phyloP scores from a whole-genome alignment of 106 monocot genomes.

The Dioscorea alata region DNA sequence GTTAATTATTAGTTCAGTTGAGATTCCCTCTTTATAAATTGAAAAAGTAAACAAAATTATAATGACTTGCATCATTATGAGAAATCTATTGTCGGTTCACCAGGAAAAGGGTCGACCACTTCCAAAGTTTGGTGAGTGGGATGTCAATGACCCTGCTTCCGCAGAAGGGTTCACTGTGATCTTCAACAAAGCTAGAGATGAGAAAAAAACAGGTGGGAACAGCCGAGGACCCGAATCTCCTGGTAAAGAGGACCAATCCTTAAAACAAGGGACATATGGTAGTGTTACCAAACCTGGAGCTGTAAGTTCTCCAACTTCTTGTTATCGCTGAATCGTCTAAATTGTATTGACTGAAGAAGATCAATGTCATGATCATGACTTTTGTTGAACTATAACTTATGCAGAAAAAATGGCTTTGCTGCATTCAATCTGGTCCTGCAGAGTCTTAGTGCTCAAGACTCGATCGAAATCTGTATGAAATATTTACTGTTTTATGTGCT shows the following conservation, averaged over 20 bases:
- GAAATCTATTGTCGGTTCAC: neutral
- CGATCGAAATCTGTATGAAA: neutral
- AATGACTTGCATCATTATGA: neutral
- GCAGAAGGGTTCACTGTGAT: slow-evolving; percentile 65
- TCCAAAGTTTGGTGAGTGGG: slow-evolving; percentile 71
- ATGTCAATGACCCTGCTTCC: slow-evolving; percentile 60
- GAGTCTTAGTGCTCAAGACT: slow-evolving; percentile 23
- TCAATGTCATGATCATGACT: neutral
- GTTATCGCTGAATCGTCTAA: neutral
- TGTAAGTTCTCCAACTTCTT: slow-evolving; percentile 25
- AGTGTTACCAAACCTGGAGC: slow-evolving; percentile 19
- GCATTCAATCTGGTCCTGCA: slow-evolving; percentile 44
- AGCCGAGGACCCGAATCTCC: slow-evolving; percentile 50
- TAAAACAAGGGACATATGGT: slow-evolving; percentile 17
- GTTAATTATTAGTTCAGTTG: too few species aligned
- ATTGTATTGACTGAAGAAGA: neutral
- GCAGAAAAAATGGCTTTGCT: slow-evolving; percentile 89
- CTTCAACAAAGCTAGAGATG: slow-evolving; percentile 70
- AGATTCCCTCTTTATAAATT: too few species aligned
- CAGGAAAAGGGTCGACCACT: slow-evolving; percentile 39
- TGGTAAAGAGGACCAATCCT: slow-evolving; percentile 26
- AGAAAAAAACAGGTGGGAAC: slow-evolving; percentile 53
- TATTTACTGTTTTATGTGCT: neutral
- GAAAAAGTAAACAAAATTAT: too few species aligned
- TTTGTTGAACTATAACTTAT: neutral